These are phyloP conservation scores for Suillus tomentosus DNA, from an alignment of 768 basidiomycete species.

Conservation along the genomic window DNA sequence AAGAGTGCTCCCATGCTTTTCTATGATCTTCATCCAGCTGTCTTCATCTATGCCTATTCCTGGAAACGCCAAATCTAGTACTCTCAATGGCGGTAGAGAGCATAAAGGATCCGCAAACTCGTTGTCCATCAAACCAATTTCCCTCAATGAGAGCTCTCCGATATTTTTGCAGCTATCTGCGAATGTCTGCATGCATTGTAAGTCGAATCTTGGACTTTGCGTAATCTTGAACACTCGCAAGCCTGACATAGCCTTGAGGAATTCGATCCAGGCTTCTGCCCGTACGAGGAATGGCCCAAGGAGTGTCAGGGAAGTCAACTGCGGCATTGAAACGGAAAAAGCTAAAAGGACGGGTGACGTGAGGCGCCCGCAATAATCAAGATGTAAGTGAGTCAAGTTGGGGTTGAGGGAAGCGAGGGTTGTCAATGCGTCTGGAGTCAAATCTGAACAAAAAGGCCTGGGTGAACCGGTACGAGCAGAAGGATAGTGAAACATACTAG, in stretches of 20 bases:
- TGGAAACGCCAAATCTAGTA: constrained; percentile 73
- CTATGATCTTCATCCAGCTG: constrained; percentile 57
- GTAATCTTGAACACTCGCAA: constrained; percentile 78
- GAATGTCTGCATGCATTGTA: constrained; percentile 62
- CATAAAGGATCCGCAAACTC: constrained; percentile 58
- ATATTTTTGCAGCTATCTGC: constrained; percentile 53
- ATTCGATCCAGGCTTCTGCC: constrained; percentile 67
- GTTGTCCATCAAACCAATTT: constrained; percentile 73
- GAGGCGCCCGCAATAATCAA: constrained; percentile 87
- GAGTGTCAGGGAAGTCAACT: constrained; percentile 73
- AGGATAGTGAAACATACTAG: constrained; percentile 55
- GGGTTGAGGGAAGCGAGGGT: constrained; percentile 83
- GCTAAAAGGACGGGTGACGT: constrained; percentile 57
- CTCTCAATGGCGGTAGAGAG: constrained; percentile 40
- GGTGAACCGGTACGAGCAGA: neutral
- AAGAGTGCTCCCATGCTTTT: constrained; percentile 54
- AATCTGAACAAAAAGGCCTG: constrained; percentile 46
- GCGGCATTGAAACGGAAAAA: constrained; percentile 64
- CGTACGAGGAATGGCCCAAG: constrained; percentile 88
- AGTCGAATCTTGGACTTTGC: constrained; percentile 85
- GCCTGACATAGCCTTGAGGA: constrained; percentile 64
- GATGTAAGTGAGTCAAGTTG: constrained; percentile 72
- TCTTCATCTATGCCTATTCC: constrained; percentile 54
- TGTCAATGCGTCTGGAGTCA: constrained; percentile 65
- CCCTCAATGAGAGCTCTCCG: constrained; percentile 73